Evolutionary conservation across 148 eudicot species (phyloP), one percentile per base, ranked within the genome.

Genomic region (Polygonum aviculare): DNA sequence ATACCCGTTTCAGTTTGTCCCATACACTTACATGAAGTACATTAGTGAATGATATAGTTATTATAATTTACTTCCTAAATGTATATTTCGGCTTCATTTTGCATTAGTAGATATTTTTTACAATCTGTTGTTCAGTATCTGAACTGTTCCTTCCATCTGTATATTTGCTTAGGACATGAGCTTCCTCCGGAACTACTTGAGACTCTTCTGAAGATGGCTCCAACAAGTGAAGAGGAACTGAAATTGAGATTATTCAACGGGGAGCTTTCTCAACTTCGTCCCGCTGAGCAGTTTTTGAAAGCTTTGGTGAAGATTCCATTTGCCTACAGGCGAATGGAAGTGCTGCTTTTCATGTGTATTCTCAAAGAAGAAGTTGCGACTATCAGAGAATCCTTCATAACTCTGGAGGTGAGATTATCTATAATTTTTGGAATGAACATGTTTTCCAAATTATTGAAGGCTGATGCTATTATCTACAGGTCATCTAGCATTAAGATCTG

Each of bases 221-320:
- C 93, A 18, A 89, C 93, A 41, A 35, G 83, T 26, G 93, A 89
- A 33, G 96, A 91, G 82, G 96, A 91, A 84, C 77, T 87, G 72
- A 92, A 90, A 79, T 82, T 92, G 41, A 83, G 89, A 75, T 84
- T 90, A 63, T 92, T 77, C 67, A 83, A 14, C 78, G 97, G 90
- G 70, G 85, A 87, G 18, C 79, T 82, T 77, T 83, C 94, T 80
- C 87, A 80, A 73, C 92, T 92, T 69, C 90, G 94, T 49, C 86
- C 94, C 16, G 94, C 97, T 16, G 97, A 92, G 74, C 88, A 94
- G 62, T 92, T 92, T 83, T 49, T 92, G 74, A 92, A 92, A 81
- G 82, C 79, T 48, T 75, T 90, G 83, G 90, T 86, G 57, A 94
- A 88, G 45, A 87, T 88, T 63, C 97, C 97, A 31, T 90, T 87